Evolutionary conservation across 192 early-diverging fungal genomes (phyloP).

Genomic region (Phycomyces nitens): DNA sequence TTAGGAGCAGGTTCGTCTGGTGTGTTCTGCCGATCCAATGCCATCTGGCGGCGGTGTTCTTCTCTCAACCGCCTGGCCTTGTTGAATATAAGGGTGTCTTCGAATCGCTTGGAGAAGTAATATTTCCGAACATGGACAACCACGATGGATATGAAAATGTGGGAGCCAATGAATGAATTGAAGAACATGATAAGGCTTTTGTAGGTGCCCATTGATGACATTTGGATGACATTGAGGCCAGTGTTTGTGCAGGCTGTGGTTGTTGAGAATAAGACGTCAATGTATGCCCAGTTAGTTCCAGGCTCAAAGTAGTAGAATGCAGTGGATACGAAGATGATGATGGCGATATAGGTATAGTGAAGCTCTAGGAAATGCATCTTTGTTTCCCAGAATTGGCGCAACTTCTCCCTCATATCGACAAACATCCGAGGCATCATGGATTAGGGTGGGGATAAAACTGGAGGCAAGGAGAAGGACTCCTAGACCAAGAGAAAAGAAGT

Average conservation of each 20-base stretch:
- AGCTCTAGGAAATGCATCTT: slow-evolving; percentile 35
- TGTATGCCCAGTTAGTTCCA: slow-evolving; percentile 19
- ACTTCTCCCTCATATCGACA: neutral
- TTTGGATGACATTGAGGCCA: slow-evolving; percentile 30
- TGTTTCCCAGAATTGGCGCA: slow-evolving; percentile 19
- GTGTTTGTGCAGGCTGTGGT: slow-evolving; percentile 28
- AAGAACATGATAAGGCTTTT: slow-evolving; percentile 21
- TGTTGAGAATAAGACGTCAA: slow-evolving; percentile 32
- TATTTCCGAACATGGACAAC: slow-evolving; percentile 25
- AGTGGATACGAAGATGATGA: slow-evolving; percentile 22
- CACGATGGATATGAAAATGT: slow-evolving; percentile 23
- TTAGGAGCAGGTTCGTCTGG: neutral
- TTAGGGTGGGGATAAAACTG: neutral
- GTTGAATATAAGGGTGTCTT: slow-evolving; percentile 28
- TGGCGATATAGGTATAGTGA: slow-evolving; percentile 30
- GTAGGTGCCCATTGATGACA: slow-evolving; percentile 20
- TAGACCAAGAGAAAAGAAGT: too few relatives aligned
- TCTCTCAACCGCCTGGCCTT: slow-evolving; percentile 17
- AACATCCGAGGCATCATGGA: neutral
- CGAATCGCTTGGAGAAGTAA: slow-evolving; percentile 32
- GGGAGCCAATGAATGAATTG: slow-evolving; percentile 26
- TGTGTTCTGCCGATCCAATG: neutral
- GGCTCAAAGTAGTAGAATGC: slow-evolving; percentile 24
- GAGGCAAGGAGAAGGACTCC: neutral
- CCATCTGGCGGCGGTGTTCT: slow-evolving; percentile 13